Evolutionary conservation across 768 basidiomycete species (phyloP).

Genomic region (Cubamyces sp.): DNA sequence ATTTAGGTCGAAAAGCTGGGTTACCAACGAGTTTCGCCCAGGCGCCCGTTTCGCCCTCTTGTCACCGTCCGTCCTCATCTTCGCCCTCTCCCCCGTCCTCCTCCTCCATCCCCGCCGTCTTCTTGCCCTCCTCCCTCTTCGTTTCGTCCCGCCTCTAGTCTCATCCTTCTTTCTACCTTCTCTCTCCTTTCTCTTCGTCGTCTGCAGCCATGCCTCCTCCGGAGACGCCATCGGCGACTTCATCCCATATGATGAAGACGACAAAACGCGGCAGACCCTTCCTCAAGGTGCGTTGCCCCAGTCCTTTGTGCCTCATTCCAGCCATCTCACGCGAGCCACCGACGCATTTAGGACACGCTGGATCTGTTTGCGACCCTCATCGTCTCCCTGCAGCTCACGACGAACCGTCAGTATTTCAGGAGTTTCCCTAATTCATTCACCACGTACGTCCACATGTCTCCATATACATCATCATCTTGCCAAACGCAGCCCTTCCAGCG

Average conservation of each 20-base stretch:
- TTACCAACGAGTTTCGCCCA: constrained; percentile 27
- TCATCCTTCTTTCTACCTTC: constrained; percentile 37
- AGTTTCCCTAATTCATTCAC: constrained; percentile 94
- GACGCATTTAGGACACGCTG: constrained; percentile 78
- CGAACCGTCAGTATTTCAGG: constrained; percentile 96
- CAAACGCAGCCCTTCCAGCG: constrained; percentile 51
- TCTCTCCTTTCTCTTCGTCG: constrained; percentile 32
- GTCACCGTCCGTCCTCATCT: constrained; percentile 26
- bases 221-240: constrained; percentile 52
- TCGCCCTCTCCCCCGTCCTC: constrained; percentile 25
- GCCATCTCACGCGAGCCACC: constrained; percentile 15
- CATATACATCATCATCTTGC: constrained; percentile 2
- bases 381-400: constrained; percentile 86
- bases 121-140: constrained; percentile 22
- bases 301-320: constrained; percentile 11
- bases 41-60: constrained; percentile 22
- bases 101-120: constrained; percentile 20
- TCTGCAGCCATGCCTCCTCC: constrained; percentile 44
- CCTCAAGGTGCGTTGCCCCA: constrained; percentile 66
- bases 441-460: constrained; percentile 66
- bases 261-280: constrained; percentile 94
- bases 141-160: constrained; percentile 19
- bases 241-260: constrained; percentile 98
- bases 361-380: constrained; percentile 97
- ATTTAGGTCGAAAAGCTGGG: constrained; percentile 25